Percentiles rank a stretch among this genome's conserved stretches.
Evolutionary conservation across 1,284 basidiomycete species (phyloP).

Genomic region (Apiotrichum gamsii): DNA sequence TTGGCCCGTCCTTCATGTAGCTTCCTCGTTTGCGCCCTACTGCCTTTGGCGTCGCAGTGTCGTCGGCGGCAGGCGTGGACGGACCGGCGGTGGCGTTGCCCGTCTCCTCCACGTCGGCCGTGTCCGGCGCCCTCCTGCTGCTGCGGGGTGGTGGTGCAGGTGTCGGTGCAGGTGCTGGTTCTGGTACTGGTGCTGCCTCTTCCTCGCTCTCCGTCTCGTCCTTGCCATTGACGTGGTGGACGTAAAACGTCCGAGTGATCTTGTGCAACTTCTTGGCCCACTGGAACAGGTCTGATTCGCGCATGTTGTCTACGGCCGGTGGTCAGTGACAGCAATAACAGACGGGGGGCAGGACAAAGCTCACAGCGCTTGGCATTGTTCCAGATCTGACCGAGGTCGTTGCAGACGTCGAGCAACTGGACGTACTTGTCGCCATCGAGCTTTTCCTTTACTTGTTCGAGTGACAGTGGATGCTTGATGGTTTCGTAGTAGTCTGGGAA

Average conservation of each 20-base stretch:
- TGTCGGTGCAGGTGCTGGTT: background rate
- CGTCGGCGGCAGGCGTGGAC: conserved; percentile 7
- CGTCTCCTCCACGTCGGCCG: conserved; percentile 10
- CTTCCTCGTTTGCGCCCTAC: conserved; percentile 28
- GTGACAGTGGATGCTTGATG: conserved; percentile 43
- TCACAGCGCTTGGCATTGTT: conserved; percentile 45
- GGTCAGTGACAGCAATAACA: background rate
- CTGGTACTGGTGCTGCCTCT: conserved; percentile 4
- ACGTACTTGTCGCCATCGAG: conserved; percentile 29
- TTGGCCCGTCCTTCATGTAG: conserved; percentile 42
- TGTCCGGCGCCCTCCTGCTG: conserved; percentile 4
- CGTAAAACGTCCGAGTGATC: conserved; percentile 33
- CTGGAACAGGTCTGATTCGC: conserved; percentile 42
- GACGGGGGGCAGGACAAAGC: conserved; percentile 3
- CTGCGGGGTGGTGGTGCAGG: no score
- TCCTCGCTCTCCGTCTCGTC: conserved; percentile 16
- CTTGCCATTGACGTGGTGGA: conserved; percentile 11
- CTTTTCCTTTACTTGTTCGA: conserved; percentile 36
- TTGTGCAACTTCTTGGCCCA: conserved; percentile 46
- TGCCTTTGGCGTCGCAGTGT: conserved; percentile 4
- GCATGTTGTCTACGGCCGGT: conserved; percentile 45
- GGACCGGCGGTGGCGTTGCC: conserved; percentile 10
- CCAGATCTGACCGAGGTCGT: conserved; percentile 41
- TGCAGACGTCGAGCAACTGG: conserved; percentile 31
- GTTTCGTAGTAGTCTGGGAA: conserved; percentile 45